Evolutionary conservation across 176 grass and related monocot species (phyloP).

Genomic region (sorghum (Sorghum bicolor)): DNA sequence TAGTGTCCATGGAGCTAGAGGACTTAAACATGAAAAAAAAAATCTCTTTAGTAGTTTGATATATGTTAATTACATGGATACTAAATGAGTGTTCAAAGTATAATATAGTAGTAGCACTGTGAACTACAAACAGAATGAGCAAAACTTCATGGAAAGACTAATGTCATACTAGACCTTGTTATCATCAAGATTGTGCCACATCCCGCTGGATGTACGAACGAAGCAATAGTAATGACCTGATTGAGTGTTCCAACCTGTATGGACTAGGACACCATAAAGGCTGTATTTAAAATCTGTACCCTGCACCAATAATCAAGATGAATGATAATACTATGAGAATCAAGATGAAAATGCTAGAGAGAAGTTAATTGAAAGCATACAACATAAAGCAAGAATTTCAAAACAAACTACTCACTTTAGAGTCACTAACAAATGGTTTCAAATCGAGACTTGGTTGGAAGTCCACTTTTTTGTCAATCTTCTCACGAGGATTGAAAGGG

Average conservation of each 20-base stretch:
- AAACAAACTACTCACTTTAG: constrained; percentile 53
- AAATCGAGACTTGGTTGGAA: constrained; percentile 74
- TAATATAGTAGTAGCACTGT: not conserved
- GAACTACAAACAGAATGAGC: constrained; percentile 7
- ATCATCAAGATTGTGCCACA: constrained; percentile 99
- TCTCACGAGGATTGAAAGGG: constrained; percentile 73
- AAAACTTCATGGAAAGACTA: not conserved
- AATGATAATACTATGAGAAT: constrained; percentile 10
- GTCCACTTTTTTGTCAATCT: constrained; percentile 91
- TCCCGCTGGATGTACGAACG: constrained; percentile 90
- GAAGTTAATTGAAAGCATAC: not conserved
- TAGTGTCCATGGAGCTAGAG: not conserved
- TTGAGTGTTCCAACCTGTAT: constrained; percentile 88
- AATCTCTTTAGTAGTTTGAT: not conserved
- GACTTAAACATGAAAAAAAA: not conserved
- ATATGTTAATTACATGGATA: constrained; percentile 1
- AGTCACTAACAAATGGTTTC: constrained; percentile 87
- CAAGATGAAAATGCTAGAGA: not conserved
- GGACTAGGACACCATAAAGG: constrained; percentile 96
- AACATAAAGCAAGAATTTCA: constrained; percentile 17
- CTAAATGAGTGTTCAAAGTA: not conserved
- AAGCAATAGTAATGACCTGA: constrained; percentile 97
- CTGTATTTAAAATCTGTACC: constrained; percentile 74
- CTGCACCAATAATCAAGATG: constrained; percentile 36
- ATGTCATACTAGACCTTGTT: constrained; percentile 61